Base-by-base conservation (phyloP, 2,329 filamentous ascomycete species). In the Botrytis medusae region DNA sequence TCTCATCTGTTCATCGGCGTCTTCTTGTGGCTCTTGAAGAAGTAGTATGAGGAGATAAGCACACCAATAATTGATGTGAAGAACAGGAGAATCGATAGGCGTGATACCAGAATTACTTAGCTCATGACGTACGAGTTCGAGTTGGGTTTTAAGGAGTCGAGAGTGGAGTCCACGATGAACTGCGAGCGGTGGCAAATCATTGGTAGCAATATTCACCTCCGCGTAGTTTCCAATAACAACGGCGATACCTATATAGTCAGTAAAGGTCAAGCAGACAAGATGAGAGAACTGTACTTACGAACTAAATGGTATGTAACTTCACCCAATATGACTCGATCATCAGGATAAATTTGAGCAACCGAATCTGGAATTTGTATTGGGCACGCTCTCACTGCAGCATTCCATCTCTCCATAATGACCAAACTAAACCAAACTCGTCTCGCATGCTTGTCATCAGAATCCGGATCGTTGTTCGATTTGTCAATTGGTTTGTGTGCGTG, bases 361-460 rank as follows among this genome's bases (percentile, higher is more conserved):
- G 87, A 86, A 76, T 92, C 88, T 2, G 88, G 88, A 73, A 94
- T 89, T 73, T 90, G 84, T 20, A 89, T 78, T 5, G 90, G 89
- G 74, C 86, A 89, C 20, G 88, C 89, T 7, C 87, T 91, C 34
- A 89, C 90, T n/a, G 89, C 86, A 6, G 92, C 90, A 79, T 93
- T 89, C 90, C 91, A 94, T 25, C 91, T 87, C 78, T 94, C 92
- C 75, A 94, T 86, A 75, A 92, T 86, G 63, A 93, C 87, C 48
- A 94, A 83, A 22, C 89, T 88, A 89, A 90, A 93, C 92, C 92
- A 94, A 29, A 91, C 87, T 61, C 90, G 87, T 69, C 90, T 84
- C 2, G 87, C 86, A 6, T 93, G 83, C 29, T 88, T 88, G 68
- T 90, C 88, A 62, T 91, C 88, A 32, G 87, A 87, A 79, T 93